Conservation (phyloP, 2,329 filamentous ascomycete species). For the Dactylellina haptotyla region DNA sequence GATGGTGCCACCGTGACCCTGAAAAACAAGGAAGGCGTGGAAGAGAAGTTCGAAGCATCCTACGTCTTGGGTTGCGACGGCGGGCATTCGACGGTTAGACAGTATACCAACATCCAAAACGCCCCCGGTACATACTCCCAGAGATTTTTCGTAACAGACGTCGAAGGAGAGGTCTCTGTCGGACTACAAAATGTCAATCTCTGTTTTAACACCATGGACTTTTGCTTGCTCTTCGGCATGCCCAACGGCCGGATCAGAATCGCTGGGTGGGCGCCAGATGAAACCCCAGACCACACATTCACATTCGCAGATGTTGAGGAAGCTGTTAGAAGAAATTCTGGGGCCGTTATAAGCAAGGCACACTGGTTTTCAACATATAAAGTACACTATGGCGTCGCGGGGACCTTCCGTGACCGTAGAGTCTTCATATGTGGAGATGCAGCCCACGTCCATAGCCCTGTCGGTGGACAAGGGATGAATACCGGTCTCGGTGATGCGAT, state of each 20-base stretch:
- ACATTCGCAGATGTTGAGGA: conserved; percentile 59
- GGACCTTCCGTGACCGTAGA: conserved; percentile 74
- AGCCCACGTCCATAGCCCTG: conserved; percentile 82
- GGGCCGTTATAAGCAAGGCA: conserved; percentile 58
- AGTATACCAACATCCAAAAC: conserved; percentile 61
- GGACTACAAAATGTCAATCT: conserved; percentile 60
- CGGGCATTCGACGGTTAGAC: conserved; percentile 65
- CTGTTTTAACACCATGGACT: conserved; percentile 60
- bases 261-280: conserved; percentile 55
- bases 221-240: conserved; percentile 61
- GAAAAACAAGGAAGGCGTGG: conserved; percentile 48
- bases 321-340: conserved; percentile 54
- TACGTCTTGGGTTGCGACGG: conserved; percentile 69
- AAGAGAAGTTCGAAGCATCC: conserved; percentile 59
- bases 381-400: conserved; percentile 77
- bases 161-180: conserved; percentile 59
- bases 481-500: conserved; percentile 76
- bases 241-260: conserved; percentile 58
- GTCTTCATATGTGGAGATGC: conserved; percentile 81
- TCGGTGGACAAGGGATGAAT: conserved; percentile 83
- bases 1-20: conserved; percentile 59
- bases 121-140: conserved; percentile 63
- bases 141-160: conserved; percentile 64
- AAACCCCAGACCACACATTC: conserved; percentile 56
- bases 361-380: conserved; percentile 69